Percentiles rank a stretch among this genome's conserved stretches.
Conservation (phyloP, 108 stramenopile genomes). For the Bacterosira constricta region DNA sequence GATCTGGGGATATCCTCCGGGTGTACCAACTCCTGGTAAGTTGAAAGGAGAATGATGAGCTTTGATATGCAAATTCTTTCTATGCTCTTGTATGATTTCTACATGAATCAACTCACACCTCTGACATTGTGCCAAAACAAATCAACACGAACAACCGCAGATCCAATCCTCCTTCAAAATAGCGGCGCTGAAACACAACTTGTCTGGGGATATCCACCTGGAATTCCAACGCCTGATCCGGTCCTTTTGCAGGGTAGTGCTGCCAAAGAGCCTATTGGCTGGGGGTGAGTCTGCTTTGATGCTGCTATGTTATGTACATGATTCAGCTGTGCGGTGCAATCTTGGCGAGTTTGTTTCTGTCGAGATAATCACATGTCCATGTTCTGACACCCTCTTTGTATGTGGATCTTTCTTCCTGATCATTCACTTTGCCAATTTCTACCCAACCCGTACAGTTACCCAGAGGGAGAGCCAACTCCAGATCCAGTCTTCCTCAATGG, state of each 20-base stretch:
- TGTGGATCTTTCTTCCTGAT: background rate
- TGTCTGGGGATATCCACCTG: slow-evolving; percentile 23
- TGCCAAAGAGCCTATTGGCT: background rate
- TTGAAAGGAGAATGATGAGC: background rate
- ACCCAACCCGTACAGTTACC: background rate
- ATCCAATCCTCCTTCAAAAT: background rate
- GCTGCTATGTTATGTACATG: background rate
- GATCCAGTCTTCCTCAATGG: slow-evolving; percentile 7
- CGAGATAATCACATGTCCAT: background rate
- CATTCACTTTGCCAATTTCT: background rate
- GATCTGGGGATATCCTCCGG: slow-evolving; percentile 42
- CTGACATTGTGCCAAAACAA: background rate
- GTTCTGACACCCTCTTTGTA: background rate
- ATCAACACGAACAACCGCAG: background rate
- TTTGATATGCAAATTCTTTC: too few species aligned
- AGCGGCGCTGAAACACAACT: background rate
- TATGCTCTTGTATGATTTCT: background rate
- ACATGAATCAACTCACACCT: background rate
- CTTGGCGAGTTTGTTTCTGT: background rate
- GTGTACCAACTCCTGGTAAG: slow-evolving; percentile 45
- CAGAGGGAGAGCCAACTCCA: slow-evolving; percentile 11
- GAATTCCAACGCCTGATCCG: slow-evolving; percentile 32
- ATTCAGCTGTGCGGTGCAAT: background rate
- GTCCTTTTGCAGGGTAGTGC: slow-evolving; percentile 6
- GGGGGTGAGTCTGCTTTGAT: background rate